Percentiles rank a stretch among this genome's conserved stretches.
Conservation (phyloP, 73 alveolate genomes). For the Blepharisma stoltei region DNA sequence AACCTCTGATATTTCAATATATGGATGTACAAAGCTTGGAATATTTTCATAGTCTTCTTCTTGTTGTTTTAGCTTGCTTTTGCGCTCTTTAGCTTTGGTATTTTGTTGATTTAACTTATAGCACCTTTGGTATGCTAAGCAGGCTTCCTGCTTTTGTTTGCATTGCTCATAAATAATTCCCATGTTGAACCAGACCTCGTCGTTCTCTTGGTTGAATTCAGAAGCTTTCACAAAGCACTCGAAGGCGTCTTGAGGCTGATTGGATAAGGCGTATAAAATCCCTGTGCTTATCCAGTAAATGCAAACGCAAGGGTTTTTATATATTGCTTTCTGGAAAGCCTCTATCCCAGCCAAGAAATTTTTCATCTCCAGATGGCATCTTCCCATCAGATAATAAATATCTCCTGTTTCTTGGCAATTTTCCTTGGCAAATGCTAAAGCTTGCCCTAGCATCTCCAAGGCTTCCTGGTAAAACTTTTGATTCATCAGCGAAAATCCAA, state of each 20-base stretch:
- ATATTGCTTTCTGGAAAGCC: constrained; percentile 44
- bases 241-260: constrained; percentile 48
- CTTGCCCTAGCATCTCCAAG: constrained; percentile 45
- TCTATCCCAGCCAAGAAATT: constrained; percentile 35
- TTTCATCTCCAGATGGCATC: constrained; percentile 48
- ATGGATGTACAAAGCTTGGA: neutral
- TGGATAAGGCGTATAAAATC: constrained; percentile 38
- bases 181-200: constrained; percentile 57
- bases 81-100: neutral
- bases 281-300: constrained; percentile 57
- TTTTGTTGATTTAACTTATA: neutral
- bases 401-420: constrained; percentile 44
- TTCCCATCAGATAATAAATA: constrained; percentile 46
- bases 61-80: neutral
- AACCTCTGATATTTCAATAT: neutral
- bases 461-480: constrained; percentile 38
- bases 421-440: constrained; percentile 33
- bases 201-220: constrained; percentile 41
- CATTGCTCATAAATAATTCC: constrained; percentile 65
- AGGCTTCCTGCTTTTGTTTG: constrained; percentile 64
- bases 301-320: constrained; percentile 46
- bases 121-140: constrained; percentile 40
- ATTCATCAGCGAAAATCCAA: constrained; percentile 44
- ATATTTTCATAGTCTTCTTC: neutral
- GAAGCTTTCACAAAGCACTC: constrained; percentile 55